Evolutionary conservation across 2,329 filamentous ascomycete genomes (phyloP), one percentile per base, ranked within the genome.

Genomic region (Amauroascus niger): DNA sequence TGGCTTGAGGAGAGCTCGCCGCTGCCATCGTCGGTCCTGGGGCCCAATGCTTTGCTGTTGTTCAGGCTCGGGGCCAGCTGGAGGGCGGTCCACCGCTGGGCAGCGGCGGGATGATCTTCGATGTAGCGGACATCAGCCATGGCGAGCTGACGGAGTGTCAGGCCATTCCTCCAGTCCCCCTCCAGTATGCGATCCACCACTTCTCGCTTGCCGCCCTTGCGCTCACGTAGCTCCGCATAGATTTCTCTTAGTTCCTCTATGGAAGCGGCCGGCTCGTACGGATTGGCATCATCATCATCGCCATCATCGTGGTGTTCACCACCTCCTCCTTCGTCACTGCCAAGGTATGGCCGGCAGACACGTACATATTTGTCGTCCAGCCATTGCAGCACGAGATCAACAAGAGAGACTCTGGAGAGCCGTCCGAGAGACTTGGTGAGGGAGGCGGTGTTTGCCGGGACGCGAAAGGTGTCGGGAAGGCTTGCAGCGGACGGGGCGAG

Each of bases 301-400:
- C 77, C 73, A 6, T 74, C 71, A 6, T 76, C 64, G 60, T 71
- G 24, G 41, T 6, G 6, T 26, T 26, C 41, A 4, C 41, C 2
- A 7, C 46, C 41, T 2, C 46, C 13, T 20, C 18, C 13, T 2
- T 41, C 28, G 26, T 44, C 41, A 16, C 18, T n/a, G 26, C 33
- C 20, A 44, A 85, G 77, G 64, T 77, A 81, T 0, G 85, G 85
- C 1, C 74, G 73, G 41, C 79, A 83, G 16, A 78, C 72, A 3
- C 76, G 69, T 39, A 81, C 73, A 58, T 86, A 83, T 58, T 76
- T 74, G 47, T 84, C 79, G 54, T 84, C 80, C 2, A 94, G 80
- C 88, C 88, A 95, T 71, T 85, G 79, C 20, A 89, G 76, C 0
- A 79, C 85, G 7, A 95, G 77, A 0, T 82, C 79, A 24, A 93